Percentiles rank a stretch among this genome's conserved stretches.
phyloP scores from a whole-genome alignment of 1,284 basidiomycete species.

The Puccinia novopanici region DNA sequence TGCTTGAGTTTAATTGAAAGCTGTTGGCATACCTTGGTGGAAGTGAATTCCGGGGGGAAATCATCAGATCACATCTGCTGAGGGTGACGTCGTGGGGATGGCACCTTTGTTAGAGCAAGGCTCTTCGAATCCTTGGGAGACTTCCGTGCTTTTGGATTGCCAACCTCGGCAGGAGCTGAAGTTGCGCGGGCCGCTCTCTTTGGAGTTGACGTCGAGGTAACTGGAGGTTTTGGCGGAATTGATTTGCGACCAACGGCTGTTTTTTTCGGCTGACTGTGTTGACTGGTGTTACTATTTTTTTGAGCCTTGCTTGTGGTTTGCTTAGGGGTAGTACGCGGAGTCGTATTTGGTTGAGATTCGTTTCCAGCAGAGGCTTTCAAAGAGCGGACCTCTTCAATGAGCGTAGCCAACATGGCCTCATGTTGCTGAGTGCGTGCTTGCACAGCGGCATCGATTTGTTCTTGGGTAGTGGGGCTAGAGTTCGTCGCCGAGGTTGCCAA shows the following conservation, averaged over 20 bases:
- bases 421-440: neutral
- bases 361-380: neutral
- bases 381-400: neutral
- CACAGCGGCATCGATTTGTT: neutral
- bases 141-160: neutral
- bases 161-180: conserved; percentile 17
- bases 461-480: neutral
- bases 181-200: neutral
- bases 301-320: neutral
- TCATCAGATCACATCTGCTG: too few species aligned
- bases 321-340: neutral
- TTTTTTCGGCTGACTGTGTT: neutral
- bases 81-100: neutral
- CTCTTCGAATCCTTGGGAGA: neutral
- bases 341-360: too few species aligned
- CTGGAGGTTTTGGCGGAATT: too few species aligned
- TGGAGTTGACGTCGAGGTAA: neutral
- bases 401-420: conserved; percentile 6
- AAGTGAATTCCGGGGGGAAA: too few species aligned
- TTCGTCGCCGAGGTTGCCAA: neutral
- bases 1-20: too few species aligned
- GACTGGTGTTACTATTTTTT: neutral
- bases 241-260: neutral
- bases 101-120: neutral
- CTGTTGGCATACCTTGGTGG: too few species aligned